Evolutionary conservation across 805 yeast species (phyloP).

Genomic region (Lachancea meyersii): DNA sequence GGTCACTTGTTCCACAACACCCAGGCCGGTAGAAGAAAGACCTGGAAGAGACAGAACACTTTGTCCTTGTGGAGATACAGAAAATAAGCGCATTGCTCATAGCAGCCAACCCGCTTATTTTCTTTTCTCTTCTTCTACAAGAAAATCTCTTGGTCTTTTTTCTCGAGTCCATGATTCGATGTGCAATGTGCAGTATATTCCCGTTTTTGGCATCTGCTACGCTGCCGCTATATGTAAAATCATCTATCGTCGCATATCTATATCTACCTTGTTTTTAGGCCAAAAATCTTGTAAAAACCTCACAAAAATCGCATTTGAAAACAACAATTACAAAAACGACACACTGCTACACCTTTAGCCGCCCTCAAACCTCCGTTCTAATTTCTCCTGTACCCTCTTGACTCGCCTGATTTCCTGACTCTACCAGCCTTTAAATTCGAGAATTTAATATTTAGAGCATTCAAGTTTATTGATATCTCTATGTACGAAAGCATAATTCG

Average conservation of each 20-base stretch:
- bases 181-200: no score
- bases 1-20: conserved; percentile 99
- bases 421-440: not conserved
- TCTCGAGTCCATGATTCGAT: conserved; percentile 4
- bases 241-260: conserved; percentile 1
- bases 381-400: no score
- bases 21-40: conserved; percentile 97
- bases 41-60: conserved; percentile 99
- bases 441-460: not conserved
- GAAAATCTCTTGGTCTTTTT: conserved; percentile 5
- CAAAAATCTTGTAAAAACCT: no score
- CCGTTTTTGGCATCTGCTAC: no score
- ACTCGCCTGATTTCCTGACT: not conserved
- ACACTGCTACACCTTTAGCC: no score
- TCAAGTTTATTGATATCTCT: not conserved
- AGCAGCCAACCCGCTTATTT: not conserved
- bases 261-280: conserved; percentile 3
- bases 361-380: no score
- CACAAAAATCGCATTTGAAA: no score
- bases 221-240: no score
- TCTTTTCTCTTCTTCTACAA: not conserved
- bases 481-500: not conserved
- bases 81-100: conserved; percentile 42
- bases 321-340: no score
- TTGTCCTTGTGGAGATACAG: conserved; percentile 99